Conservation (phyloP, 345 rosid genomes). For the Reutealis trisperma region DNA sequence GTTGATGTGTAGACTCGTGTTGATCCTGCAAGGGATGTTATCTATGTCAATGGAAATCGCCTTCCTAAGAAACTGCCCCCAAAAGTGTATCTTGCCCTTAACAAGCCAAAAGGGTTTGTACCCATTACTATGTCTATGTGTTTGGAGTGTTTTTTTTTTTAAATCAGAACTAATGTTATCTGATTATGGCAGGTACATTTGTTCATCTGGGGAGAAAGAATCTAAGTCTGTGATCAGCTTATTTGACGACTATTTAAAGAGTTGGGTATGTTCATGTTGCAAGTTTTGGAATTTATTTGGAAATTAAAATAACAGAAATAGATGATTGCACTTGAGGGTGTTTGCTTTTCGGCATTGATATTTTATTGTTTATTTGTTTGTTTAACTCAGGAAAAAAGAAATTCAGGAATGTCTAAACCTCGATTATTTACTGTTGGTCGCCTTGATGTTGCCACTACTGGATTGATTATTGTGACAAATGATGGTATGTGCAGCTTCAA, state of each 20-base stretch:
- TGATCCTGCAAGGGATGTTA: slow-evolving; percentile 70
- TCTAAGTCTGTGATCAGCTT: slow-evolving; percentile 61
- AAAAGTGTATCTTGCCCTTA: slow-evolving; percentile 83
- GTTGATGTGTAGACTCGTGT: slow-evolving; percentile 70
- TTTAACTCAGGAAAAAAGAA: slow-evolving; percentile 52
- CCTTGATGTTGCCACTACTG: slow-evolving; percentile 94
- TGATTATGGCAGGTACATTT: slow-evolving; percentile 67
- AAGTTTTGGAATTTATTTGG: not conserved
- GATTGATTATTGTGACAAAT: slow-evolving; percentile 82
- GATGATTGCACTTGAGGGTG: not conserved
- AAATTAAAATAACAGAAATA: not conserved
- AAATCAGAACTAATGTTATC: slow-evolving; percentile 12
- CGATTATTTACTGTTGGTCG: slow-evolving; percentile 96
- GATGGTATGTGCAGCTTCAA: slow-evolving; percentile 51
- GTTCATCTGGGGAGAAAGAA: slow-evolving; percentile 90
- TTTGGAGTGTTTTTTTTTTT: not conserved
- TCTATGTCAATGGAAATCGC: slow-evolving; percentile 89
- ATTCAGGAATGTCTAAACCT: slow-evolving; percentile 75
- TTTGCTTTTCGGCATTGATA: not conserved
- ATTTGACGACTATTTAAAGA: slow-evolving; percentile 66
- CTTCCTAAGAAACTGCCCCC: slow-evolving; percentile 88
- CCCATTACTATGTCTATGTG: no score
- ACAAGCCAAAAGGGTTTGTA: slow-evolving; percentile 97
- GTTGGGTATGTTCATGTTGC: slow-evolving; percentile 56
- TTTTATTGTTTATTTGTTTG: not conserved